Base-by-base conservation (phyloP, 176 grass and related monocot genomes). In the Carex parvula region DNA sequence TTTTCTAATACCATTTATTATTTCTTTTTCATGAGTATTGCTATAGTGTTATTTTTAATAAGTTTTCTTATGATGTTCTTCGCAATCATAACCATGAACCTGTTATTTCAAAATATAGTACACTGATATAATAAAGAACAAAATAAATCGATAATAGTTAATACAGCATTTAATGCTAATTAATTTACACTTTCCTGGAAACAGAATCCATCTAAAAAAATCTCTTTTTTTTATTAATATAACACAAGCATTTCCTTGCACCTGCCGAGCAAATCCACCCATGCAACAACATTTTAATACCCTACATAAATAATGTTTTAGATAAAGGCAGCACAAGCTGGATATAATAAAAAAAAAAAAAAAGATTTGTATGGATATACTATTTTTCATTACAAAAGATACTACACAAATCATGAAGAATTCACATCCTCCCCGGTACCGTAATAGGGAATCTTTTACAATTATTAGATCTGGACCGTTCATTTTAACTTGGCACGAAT, bases 321-420 rank as follows among this genome's bases (percentile, higher is more conserved):
- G 21, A 79, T n/a, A 26, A 79, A 79, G 58, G 74, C 22, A 79
- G 6, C 54, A 79, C 54, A 79, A 55, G 74, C 50, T 79, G 50
- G 50, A 79, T 33, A 57, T 79, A 35, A 58, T 58, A 79, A 58
- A 3, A 79, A 35, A 35, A 3, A 79, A 35, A 35, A 35, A 79
- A 37, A 37, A 58, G 15, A 17, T 57, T 18, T 17, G 5, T 58
- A 18, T 58, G 42, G 42, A 46, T 58, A 58, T n/a, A 58, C 16
- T 58, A 58, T n/a, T 58, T 20, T 61, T 22, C 26, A 20, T 20
- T 42, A 20, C 35, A 70, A 70, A 67, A 70, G 18, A 41, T n/a
- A 42, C n/a, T 70, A 70, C 17, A 60, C 18, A 20, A 61, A 22
- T 61, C 17, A 61, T 61, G 17, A 21, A 24, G 22, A 24, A 24